Percentiles rank a stretch among this genome's conserved stretches.
Evolutionary conservation across 2,329 filamentous ascomycete genomes (phyloP).

Genomic region (Cordyceps javanica): DNA sequence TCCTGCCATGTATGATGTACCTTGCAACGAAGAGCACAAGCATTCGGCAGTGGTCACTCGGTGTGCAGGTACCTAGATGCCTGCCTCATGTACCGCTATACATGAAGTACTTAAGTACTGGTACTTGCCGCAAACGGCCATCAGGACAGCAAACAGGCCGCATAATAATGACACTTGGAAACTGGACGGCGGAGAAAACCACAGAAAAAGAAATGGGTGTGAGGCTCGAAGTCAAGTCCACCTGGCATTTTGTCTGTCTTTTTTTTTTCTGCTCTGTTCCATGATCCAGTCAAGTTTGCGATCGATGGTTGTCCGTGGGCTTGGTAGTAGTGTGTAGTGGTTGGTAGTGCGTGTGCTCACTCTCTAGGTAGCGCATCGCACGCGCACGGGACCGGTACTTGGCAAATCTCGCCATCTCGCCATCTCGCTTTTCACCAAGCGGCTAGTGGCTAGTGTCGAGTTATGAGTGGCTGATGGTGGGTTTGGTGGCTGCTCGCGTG

Average conservation of each 20-base stretch:
- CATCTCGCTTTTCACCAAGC: neutral
- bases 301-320: neutral
- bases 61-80: neutral
- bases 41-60: too few species aligned
- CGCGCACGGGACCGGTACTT: neutral
- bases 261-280: neutral
- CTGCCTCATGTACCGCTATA: neutral
- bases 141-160: neutral
- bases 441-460: neutral
- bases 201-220: neutral
- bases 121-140: conserved; percentile 4
- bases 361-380: too few species aligned
- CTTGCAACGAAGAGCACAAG: too few species aligned
- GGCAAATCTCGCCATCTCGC: neutral
- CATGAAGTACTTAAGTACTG: neutral
- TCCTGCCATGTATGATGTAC: too few species aligned
- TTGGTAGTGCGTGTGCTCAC: too few species aligned
- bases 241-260: neutral
- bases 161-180: neutral
- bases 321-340: neutral
- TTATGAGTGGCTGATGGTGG: too few species aligned
- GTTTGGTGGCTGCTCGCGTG: conserved; percentile 4
- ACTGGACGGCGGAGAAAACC: neutral
- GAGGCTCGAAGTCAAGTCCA: neutral
- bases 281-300: neutral